These are phyloP conservation scores for Triangularia verruculosa DNA, from an alignment of 2,329 filamentous ascomycete species.

Conservation along the genomic window DNA sequence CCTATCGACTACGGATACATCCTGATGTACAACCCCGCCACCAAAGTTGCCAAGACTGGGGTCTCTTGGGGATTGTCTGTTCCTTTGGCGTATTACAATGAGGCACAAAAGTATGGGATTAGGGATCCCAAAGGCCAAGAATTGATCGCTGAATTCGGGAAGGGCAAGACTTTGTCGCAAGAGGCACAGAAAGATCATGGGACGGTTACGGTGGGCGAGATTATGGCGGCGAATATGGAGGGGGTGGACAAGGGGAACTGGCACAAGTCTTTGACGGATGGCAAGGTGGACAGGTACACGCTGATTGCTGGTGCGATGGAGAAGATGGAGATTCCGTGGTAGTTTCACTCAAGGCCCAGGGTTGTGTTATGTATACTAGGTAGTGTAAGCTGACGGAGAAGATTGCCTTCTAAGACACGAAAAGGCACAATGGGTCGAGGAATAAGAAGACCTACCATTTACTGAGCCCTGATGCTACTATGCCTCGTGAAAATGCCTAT, in stretches of 20 bases:
- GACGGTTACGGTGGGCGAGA: constrained; percentile 18
- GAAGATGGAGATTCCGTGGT: constrained; percentile 17
- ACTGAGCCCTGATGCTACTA: no score
- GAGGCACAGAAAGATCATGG: not conserved
- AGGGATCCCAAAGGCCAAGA: constrained; percentile 5
- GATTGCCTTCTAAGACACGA: not conserved
- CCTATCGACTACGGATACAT: constrained; percentile 19
- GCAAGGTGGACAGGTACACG: constrained; percentile 17
- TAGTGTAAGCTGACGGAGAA: not conserved
- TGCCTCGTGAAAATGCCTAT: no score
- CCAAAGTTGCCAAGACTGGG: not conserved
- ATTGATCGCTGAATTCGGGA: not conserved
- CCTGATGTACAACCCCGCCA: constrained; percentile 11
- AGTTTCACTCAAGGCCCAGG: not conserved
- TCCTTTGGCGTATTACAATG: constrained; percentile 11
- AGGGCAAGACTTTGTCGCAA: not conserved
- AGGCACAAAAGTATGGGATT: constrained; percentile 14
- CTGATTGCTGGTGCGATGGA: constrained; percentile 16
- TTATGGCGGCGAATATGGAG: constrained; percentile 8
- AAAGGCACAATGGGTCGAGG: no score
- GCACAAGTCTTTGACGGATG: constrained; percentile 12
- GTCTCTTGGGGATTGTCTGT: constrained; percentile 14
- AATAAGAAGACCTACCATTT: no score
- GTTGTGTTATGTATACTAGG: no score
- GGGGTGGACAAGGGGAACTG: constrained; percentile 21